These are phyloP conservation scores for Camillea tinctor DNA, from an alignment of 2,329 filamentous ascomycete species.

Conservation along the genomic window DNA sequence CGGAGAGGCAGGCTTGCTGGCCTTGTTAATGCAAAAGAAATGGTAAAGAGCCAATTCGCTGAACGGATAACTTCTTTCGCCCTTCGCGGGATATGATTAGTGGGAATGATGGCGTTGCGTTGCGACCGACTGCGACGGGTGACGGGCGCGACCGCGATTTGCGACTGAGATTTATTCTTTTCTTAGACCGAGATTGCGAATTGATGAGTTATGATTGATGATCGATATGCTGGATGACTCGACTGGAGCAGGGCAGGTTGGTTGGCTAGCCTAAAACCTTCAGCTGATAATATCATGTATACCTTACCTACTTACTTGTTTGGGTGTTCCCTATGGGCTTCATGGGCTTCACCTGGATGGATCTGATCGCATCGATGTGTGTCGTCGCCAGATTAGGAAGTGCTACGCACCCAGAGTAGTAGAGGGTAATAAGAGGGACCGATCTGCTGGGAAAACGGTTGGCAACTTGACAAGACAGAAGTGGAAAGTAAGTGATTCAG, in stretches of 20 bases:
- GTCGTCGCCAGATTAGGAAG: background rate
- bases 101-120: no score
- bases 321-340: no score
- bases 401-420: background rate
- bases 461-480: conserved; percentile 8
- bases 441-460: conserved; percentile 9
- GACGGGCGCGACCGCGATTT: no score
- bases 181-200: no score
- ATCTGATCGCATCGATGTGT: background rate
- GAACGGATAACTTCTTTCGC: no score
- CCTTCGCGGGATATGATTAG: no score
- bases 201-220: background rate
- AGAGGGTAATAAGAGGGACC: conserved; percentile 3
- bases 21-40: background rate
- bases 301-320: background rate
- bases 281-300: background rate
- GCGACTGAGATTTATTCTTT: background rate
- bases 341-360: background rate
- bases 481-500: no score
- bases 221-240: no score
- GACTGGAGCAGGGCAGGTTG: no score
- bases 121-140: no score
- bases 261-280: background rate
- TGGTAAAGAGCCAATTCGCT: background rate
- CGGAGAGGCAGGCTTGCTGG: background rate